Base-by-base conservation (phyloP, 768 basidiomycete species). In the Rubroboletus pulcherrimus region DNA sequence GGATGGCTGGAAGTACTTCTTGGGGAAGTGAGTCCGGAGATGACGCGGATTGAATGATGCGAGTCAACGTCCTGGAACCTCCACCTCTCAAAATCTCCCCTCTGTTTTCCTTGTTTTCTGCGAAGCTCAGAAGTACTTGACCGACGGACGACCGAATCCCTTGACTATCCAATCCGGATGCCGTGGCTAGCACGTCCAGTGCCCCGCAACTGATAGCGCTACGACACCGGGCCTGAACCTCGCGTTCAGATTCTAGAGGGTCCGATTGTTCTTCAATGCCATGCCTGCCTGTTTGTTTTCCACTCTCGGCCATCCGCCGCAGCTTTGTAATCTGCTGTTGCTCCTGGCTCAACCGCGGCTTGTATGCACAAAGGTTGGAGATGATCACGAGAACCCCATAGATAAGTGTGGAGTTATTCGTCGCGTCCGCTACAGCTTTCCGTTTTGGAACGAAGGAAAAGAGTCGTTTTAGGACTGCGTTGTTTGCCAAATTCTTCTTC, bases 321-420 rank as follows among this genome's bases (percentile, higher is more conserved):
- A 98, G 76, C 67, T 86, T 91, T 51, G 86, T 84, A 5, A 96
- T 79, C 65, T 97, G 93, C 31, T 78, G 77, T 65, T 96, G 86
- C 69, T 97, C 93, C 49, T 89, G 84, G 8, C 81, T 87, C 21
- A 93, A 74, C 12, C 77, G 81, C 8, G 87, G 86, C 49, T 80
- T 84, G 66, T 88, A 88, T 11, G 79, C 73, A 44, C 85, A 85
- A 37, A 97, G 68, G 66, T 97, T 94, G 58, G 79, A 73, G 46
- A 92, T 78, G 59, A 95, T 85, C 49, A 84, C 77, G 30, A 89
- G 79, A 41, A 93, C 69, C 7, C 95, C 95, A 60, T 90, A 98
- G 33, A 87, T 73, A 6, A 91, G 73, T 1, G 86, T 78, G 24
- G 81, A 74, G 39, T 77, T 78, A 11, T 65, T 66, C 44, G 73